phyloP scores from a whole-genome alignment of 2,329 filamentous ascomycete genomes.

The Graphilbum ipis-grandicollis region DNA sequence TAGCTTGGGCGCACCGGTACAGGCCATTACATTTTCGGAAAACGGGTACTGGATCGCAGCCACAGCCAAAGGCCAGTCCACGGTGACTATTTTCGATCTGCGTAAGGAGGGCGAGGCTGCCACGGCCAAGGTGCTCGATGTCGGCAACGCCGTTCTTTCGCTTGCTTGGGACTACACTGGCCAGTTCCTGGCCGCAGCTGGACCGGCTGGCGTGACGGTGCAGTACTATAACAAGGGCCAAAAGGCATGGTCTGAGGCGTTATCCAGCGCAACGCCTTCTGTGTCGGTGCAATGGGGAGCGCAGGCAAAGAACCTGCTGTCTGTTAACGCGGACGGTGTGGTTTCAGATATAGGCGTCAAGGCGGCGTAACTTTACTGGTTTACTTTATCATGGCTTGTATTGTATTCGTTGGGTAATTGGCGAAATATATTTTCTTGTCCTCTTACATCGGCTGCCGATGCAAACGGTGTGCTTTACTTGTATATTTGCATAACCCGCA shows the following conservation, averaged over 20 bases:
- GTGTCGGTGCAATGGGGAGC: conserved; percentile 63
- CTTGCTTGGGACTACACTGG: conserved; percentile 89
- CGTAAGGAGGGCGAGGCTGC: conserved; percentile 76
- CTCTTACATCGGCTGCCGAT: no score
- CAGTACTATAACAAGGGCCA: conserved; percentile 76
- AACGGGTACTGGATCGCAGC: conserved; percentile 94
- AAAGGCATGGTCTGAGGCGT: conserved; percentile 78
- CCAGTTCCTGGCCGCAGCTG: conserved; percentile 74
- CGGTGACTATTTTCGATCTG: conserved; percentile 77
- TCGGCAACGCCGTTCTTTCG: conserved; percentile 62
- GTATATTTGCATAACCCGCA: no score
- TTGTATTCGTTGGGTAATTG: no score
- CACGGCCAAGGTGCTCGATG: conserved; percentile 70
- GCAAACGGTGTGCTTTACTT: no score
- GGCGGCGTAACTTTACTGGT: conserved; percentile 4
- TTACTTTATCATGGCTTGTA: background rate
- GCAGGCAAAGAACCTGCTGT: conserved; percentile 55
- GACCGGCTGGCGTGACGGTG: conserved; percentile 65
- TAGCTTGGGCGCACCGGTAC: conserved; percentile 48
- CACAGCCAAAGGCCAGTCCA: conserved; percentile 57
- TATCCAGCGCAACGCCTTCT: conserved; percentile 58
- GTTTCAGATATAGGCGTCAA: conserved; percentile 50
- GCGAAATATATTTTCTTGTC: no score
- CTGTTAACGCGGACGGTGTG: conserved; percentile 57
- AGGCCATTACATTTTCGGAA: conserved; percentile 74